Evolutionary conservation across 2,329 filamentous ascomycete genomes (phyloP).

Genomic region (Coniella vitis): DNA sequence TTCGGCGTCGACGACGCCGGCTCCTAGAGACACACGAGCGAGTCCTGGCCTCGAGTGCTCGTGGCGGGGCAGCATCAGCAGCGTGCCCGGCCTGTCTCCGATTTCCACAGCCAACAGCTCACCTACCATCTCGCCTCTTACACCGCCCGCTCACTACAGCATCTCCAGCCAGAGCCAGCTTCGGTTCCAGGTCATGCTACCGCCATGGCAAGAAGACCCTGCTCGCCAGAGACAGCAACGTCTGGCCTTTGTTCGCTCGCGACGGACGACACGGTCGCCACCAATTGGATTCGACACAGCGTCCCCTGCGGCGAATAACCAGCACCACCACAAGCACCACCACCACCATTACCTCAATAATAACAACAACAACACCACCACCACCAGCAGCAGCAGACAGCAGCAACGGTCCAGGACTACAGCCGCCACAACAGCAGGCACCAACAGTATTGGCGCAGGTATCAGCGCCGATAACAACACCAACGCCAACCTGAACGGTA

Average conservation of each 20-base stretch:
- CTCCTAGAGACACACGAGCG: not conserved
- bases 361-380: not conserved
- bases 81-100: constrained; percentile 5
- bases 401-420: not conserved
- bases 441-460: not conserved
- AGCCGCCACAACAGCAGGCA: not conserved
- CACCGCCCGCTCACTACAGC: not conserved
- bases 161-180: not conserved
- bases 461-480: not conserved
- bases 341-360: not conserved
- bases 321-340: not conserved
- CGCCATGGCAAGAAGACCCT: not conserved
- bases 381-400: too few relatives aligned
- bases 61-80: constrained; percentile 8
- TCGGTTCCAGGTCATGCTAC: not conserved
- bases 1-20: too few relatives aligned
- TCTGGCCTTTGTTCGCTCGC: not conserved
- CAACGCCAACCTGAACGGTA: not conserved
- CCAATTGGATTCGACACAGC: not conserved
- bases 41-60: constrained; percentile 6
- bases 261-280: constrained; percentile 4
- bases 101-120: constrained; percentile 8
- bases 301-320: not conserved
- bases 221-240: not conserved
- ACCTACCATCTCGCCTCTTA: not conserved